Evolutionary conservation across 768 basidiomycete species (phyloP).

Genomic region (Rhizopogon roseolus): DNA sequence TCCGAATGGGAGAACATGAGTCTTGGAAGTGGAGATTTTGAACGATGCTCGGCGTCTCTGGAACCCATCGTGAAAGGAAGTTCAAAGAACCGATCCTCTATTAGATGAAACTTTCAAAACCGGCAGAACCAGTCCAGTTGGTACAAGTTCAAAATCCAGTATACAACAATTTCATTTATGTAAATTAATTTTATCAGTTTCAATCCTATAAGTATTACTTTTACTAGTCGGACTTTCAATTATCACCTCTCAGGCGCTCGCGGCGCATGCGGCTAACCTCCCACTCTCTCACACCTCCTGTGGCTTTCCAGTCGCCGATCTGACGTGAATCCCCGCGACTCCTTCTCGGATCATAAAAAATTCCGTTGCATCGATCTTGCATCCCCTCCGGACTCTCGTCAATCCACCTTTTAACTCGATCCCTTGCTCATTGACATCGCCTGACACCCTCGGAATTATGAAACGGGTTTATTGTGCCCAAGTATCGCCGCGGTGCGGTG

Average conservation of each 20-base stretch:
- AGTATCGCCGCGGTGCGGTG: slow-evolving; percentile 12
- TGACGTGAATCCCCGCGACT: slow-evolving; percentile 18
- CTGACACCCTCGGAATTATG: slow-evolving; percentile 7
- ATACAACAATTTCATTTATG: not conserved
- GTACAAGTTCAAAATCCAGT: not conserved
- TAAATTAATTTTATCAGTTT: not conserved
- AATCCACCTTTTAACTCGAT: not conserved
- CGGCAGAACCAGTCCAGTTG: not conserved
- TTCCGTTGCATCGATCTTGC: not conserved
- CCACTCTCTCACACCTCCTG: slow-evolving; percentile 6
- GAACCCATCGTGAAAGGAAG: slow-evolving; percentile 3
- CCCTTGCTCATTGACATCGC: not conserved
- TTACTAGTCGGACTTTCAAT: slow-evolving; percentile 24
- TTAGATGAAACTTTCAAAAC: too few species aligned
- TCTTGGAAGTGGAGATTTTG: slow-evolving; percentile 17
- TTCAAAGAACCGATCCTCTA: not conserved
- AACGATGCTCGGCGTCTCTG: slow-evolving; percentile 4
- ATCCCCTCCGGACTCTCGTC: not conserved
- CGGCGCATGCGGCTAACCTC: slow-evolving; percentile 24
- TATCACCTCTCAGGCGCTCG: slow-evolving; percentile 14
- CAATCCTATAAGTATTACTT: slow-evolving; percentile 2
- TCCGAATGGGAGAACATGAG: slow-evolving; percentile 27
- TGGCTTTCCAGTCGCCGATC: slow-evolving; percentile 27
- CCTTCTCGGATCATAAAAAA: not conserved
- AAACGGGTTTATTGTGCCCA: slow-evolving; percentile 14